A percentile compares a stretch with the other conserved stretches of the same genome.
These are phyloP conservation scores for Berkeleyomyces rouxiae DNA, from an alignment of 2,329 filamentous ascomycete species.

Conservation along the genomic window DNA sequence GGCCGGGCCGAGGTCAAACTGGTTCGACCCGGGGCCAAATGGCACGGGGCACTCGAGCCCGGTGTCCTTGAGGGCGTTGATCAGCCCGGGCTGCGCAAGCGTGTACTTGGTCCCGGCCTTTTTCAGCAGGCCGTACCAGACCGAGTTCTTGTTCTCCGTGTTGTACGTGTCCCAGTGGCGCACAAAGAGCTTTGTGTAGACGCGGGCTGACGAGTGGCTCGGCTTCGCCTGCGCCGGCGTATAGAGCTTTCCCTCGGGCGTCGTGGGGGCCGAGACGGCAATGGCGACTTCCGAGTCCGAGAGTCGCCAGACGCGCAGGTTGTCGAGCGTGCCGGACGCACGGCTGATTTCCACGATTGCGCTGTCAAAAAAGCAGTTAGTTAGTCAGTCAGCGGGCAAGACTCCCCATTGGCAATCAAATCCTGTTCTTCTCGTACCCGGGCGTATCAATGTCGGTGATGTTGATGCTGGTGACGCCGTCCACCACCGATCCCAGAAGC, in stretches of 20 bases:
- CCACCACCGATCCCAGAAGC: conserved; percentile 34
- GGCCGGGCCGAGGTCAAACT: conserved; percentile 55
- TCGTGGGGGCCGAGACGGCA: conserved; percentile 46
- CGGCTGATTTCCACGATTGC: conserved; percentile 8
- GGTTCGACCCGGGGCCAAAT: conserved; percentile 62
- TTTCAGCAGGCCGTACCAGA: conserved; percentile 54
- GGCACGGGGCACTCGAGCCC: conserved; percentile 50
- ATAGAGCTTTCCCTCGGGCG: conserved; percentile 51
- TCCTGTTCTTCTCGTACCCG: conserved; percentile 4
- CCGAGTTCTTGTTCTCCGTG: conserved; percentile 48
- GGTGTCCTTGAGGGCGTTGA: conserved; percentile 47
- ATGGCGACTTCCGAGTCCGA: conserved; percentile 34
- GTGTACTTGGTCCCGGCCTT: conserved; percentile 20
- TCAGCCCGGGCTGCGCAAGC: conserved; percentile 30
- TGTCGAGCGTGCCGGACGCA: conserved; percentile 33
- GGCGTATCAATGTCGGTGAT: conserved; percentile 18
- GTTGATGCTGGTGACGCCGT: conserved; percentile 31
- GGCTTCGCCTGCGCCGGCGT: conserved; percentile 45
- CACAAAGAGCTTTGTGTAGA: conserved; percentile 61
- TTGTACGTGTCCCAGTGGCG: conserved; percentile 73
- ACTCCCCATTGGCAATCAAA: background rate
- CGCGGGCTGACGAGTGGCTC: conserved; percentile 44
- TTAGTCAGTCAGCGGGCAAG: background rate
- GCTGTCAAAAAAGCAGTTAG: background rate
- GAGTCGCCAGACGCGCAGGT: conserved; percentile 39